Evolutionary conservation across 352 stramenopile genomes (phyloP).

Genomic region (Pseudoperonospora humuli): DNA sequence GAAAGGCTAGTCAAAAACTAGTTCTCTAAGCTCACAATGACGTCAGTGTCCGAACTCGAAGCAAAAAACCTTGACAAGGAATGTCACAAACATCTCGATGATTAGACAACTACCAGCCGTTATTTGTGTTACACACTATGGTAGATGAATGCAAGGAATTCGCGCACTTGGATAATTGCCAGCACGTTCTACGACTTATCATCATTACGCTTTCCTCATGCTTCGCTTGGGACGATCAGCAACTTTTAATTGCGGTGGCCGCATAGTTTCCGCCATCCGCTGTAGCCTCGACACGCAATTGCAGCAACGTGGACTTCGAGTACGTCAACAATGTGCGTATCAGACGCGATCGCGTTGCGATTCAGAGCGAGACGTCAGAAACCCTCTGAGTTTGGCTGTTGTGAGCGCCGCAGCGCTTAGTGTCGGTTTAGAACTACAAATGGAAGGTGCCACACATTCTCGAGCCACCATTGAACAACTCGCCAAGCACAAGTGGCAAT

Average conservation of each 20-base stretch:
- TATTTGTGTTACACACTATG: conserved; percentile 1
- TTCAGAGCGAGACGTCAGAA: conserved; percentile 5
- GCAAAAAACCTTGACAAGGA: conserved; percentile 7
- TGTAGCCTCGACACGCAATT: conserved; percentile 13
- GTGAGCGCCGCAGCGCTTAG: conserved; percentile 42
- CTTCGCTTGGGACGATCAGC: conserved; percentile 21
- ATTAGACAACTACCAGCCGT: conserved; percentile 7
- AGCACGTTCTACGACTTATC: not conserved
- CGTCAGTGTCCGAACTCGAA: conserved; percentile 6
- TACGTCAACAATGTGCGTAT: conserved; percentile 24
- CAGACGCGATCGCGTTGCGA: conserved; percentile 27
- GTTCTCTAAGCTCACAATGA: conserved; percentile 1
- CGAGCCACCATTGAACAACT: conserved; percentile 34
- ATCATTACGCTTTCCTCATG: conserved; percentile 6
- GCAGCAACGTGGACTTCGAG: conserved; percentile 9
- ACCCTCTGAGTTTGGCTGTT: conserved; percentile 36
- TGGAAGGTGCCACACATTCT: conserved; percentile 29
- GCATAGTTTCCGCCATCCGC: conserved; percentile 10
- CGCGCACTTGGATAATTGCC: conserved; percentile 4
- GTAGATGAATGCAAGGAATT: conserved; percentile 13
- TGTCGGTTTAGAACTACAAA: conserved; percentile 28
- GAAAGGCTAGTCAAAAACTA: too few relatives aligned
- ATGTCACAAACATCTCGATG: conserved; percentile 17
- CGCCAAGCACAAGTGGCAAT: conserved; percentile 34
- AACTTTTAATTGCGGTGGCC: conserved; percentile 10